phyloP scores from a whole-genome alignment of 495 filamentous ascomycete species.

The Penicillium goetzii region DNA sequence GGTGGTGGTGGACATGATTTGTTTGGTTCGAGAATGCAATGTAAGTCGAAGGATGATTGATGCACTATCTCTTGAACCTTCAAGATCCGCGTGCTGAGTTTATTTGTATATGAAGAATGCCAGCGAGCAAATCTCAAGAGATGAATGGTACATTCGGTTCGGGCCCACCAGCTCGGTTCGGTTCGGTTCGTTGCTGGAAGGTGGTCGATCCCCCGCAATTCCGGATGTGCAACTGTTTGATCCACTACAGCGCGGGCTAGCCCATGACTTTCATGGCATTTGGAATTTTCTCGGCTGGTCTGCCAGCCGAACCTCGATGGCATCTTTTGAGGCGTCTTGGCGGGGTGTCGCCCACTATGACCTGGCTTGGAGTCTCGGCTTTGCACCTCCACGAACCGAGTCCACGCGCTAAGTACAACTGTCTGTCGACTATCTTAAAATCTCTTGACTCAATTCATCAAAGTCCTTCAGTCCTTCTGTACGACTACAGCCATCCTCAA shows the following conservation, averaged over 20 bases:
- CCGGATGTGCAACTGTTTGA: neutral
- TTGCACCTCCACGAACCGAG: neutral
- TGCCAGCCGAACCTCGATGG: neutral
- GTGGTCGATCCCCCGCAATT: neutral
- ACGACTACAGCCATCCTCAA: neutral
- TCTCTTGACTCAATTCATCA: neutral
- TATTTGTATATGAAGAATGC: neutral
- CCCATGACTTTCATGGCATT: neutral
- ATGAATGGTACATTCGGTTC: neutral
- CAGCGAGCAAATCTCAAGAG: neutral
- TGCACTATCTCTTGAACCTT: neutral
- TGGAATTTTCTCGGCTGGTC: neutral
- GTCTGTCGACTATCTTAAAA: neutral
- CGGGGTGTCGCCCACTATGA: neutral
- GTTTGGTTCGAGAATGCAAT: neutral
- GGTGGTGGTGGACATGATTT: constrained; percentile 8
- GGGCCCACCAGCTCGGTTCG: neutral
- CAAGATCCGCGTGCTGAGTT: neutral
- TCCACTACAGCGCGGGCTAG: neutral
- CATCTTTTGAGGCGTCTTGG: neutral
- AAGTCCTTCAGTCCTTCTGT: neutral
- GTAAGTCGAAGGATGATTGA: neutral
- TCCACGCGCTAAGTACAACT: neutral
- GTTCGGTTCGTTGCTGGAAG: neutral
- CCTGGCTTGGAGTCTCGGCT: neutral